These are phyloP conservation scores for Pichia sporocuriosa DNA, from an alignment of 805 yeast genomes.

Conservation along the genomic window DNA sequence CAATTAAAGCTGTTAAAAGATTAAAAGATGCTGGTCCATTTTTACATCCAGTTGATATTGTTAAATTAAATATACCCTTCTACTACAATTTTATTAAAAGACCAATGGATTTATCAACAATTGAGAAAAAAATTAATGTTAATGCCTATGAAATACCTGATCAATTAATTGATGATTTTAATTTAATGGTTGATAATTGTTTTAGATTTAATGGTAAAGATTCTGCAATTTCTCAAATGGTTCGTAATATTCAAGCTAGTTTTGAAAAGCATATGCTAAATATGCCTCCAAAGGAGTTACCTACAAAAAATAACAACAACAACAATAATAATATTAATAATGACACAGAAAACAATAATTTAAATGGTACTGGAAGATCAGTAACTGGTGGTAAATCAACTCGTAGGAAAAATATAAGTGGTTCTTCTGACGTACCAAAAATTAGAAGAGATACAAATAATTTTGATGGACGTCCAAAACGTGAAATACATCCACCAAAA, in stretches of 20 bases:
- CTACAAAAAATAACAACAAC: no score
- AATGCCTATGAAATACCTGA: constrained; percentile 69
- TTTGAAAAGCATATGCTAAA: constrained; percentile 90
- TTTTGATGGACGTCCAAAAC: constrained; percentile 71
- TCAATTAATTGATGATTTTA: constrained; percentile 69
- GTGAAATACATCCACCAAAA: constrained; percentile 95
- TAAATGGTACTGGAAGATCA: constrained; percentile 8
- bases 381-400: constrained; percentile 18
- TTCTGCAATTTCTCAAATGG: constrained; percentile 86
- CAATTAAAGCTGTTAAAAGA: constrained; percentile 80
- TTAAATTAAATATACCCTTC: constrained; percentile 82
- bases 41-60: constrained; percentile 81
- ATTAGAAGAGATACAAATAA: constrained; percentile 65
- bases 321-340: no score
- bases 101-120: constrained; percentile 93
- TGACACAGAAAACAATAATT: no score
- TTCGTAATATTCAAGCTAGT: constrained; percentile 78
- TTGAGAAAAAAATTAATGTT: constrained; percentile 67
- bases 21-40: constrained; percentile 92
- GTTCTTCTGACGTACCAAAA: constrained; percentile 44
- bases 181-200: constrained; percentile 80
- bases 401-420: constrained; percentile 22
- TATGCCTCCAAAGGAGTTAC: constrained; percentile 64
- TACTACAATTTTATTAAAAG: constrained; percentile 75
- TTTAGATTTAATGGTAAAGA: constrained; percentile 77